phyloP scores from a whole-genome alignment of 2,329 filamentous ascomycete species.

The Beauveria brongniartii region DNA sequence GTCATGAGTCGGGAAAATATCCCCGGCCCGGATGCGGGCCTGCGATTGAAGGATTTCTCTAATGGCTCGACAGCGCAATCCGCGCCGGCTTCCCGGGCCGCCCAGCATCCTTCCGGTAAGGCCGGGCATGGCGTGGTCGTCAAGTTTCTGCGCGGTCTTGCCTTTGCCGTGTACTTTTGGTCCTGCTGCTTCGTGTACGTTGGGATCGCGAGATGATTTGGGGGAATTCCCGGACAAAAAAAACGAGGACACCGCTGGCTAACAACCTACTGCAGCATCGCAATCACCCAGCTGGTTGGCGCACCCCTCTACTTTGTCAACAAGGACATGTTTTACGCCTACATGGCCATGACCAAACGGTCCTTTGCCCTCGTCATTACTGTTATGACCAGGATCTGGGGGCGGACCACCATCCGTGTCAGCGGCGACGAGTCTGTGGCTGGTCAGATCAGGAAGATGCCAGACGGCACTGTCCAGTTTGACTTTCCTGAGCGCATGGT shows the following conservation, averaged over 20 bases:
- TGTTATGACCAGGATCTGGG: constrained; percentile 78
- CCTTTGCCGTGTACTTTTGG: constrained; percentile 45
- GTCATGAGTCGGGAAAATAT: not conserved
- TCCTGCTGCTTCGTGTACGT: constrained; percentile 41
- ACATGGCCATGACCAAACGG: constrained; percentile 81
- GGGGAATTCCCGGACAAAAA: not conserved
- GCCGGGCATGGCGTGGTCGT: constrained; percentile 41
- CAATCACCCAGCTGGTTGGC: constrained; percentile 67
- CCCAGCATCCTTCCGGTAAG: constrained; percentile 45
- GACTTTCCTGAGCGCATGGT: constrained; percentile 74
- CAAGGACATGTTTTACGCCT: constrained; percentile 71
- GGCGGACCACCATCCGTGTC: constrained; percentile 73
- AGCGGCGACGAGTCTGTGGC: constrained; percentile 76
- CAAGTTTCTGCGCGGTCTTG: constrained; percentile 44
- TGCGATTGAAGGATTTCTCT: not conserved
- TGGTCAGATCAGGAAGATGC: constrained; percentile 61
- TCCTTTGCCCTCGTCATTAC: constrained; percentile 72
- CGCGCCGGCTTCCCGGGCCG: not conserved
- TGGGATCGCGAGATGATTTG: not conserved
- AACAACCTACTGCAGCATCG: constrained; percentile 39
- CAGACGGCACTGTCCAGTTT: constrained; percentile 68
- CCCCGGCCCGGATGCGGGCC: not conserved
- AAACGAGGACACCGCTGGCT: not conserved
- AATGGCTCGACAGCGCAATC: not conserved
- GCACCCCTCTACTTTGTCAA: constrained; percentile 68